A percentile compares a stretch with the other conserved stretches of the same genome.
Conservation (phyloP, 805 yeast species). For the Starmerella bombicola region DNA sequence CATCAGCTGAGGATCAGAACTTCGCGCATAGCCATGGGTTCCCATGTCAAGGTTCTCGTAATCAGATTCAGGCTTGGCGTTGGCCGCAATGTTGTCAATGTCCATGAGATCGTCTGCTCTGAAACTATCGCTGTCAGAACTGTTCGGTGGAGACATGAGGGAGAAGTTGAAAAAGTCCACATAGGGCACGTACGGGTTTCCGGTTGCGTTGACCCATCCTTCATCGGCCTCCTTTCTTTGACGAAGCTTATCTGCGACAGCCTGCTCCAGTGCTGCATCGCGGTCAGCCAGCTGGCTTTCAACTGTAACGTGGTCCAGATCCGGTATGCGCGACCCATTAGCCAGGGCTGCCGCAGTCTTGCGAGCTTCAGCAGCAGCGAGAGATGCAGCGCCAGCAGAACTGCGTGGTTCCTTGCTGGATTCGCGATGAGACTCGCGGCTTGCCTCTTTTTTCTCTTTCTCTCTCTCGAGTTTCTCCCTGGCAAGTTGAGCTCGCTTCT, state of each 20-base stretch:
- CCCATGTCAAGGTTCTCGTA: background rate
- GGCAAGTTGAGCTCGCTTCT: slow-evolving; percentile 15
- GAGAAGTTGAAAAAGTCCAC: slow-evolving; percentile 43
- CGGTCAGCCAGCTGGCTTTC: slow-evolving; percentile 61
- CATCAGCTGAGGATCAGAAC: background rate
- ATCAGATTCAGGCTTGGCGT: background rate
- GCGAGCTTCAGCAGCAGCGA: slow-evolving; percentile 21
- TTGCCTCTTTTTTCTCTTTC: slow-evolving; percentile 17
- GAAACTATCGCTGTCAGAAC: background rate
- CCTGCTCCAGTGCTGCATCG: slow-evolving; percentile 62
- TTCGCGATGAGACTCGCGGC: slow-evolving; percentile 9
- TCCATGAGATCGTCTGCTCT: background rate
- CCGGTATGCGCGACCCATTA: slow-evolving; percentile 82
- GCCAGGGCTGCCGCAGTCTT: slow-evolving; percentile 14
- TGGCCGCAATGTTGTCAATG: background rate
- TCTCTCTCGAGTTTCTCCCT: slow-evolving; percentile 19
- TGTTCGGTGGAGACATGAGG: slow-evolving; percentile 28
- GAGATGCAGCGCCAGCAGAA: slow-evolving; percentile 28
- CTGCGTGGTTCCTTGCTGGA: slow-evolving; percentile 6
- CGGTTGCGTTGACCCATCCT: slow-evolving; percentile 75
- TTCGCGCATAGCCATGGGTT: background rate
- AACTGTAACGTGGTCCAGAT: slow-evolving; percentile 75
- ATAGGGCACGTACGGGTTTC: slow-evolving; percentile 72
- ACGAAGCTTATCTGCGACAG: slow-evolving; percentile 70
- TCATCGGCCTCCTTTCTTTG: slow-evolving; percentile 46